Evolutionary conservation across 768 basidiomycete genomes (phyloP), one percentile per base, ranked within the genome.

Genomic region (Tricholoma furcatifolium): DNA sequence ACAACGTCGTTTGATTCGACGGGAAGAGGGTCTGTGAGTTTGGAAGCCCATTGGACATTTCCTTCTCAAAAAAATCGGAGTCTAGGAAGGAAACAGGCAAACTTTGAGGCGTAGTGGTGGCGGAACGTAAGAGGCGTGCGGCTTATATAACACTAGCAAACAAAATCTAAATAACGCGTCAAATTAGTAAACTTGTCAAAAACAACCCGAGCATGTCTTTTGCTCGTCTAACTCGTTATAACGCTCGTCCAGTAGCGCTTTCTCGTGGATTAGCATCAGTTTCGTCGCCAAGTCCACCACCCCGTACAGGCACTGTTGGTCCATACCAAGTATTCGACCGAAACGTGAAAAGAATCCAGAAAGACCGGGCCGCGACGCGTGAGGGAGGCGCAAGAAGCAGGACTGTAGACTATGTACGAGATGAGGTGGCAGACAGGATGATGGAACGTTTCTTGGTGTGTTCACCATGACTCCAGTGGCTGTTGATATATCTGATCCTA

Each of bases 301-400:
- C 75, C n/a, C 75, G 69, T 27, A 59, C 79, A 0, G 70, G 73
- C 45, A 74, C 76, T 17, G 74, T 81, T 18, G 80, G 81, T 0
- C 84, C 90, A 0, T 96, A 88, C 65, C 77, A 86, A 65, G 84
- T 98, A 6, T 98, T 98, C 62, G 94, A 98, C 68, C 83, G 94
- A 32, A 69, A 75, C 41, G 83, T 75, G 7, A 98, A 98, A 69
- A 76, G 71, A 36, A 62, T 82, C 6, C 95, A 98, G 70, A 85
- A 81, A 60, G 86, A 98, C 65, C 73, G 83, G 11, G 87, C 92
- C 0, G 89, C 83, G 4, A 59, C 67, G 47, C 71, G 76, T 53
- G 75, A 85, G 50, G 76, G 71, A 42, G 85, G 87, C 17, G 67
- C 70, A 20, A 73, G 76, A 27, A 93, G 90, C 61, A 77, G 83